Conservation (phyloP, 768 basidiomycete genomes). For the Boletus reticulatus region DNA sequence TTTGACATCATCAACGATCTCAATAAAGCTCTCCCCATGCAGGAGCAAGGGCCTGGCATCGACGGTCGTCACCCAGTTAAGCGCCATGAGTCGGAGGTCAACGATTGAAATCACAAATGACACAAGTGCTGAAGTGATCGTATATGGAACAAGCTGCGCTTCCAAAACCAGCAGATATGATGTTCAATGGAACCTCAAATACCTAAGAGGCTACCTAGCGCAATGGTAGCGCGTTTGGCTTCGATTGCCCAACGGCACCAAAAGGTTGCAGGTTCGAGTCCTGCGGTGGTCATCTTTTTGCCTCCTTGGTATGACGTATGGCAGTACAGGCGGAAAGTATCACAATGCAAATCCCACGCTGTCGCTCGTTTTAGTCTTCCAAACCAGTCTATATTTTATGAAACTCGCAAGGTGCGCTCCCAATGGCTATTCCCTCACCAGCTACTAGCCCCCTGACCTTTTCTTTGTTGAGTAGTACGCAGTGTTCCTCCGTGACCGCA, state of each 20-base stretch:
- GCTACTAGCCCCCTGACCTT: slow-evolving; percentile 32
- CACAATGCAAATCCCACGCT: background rate
- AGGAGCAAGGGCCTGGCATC: slow-evolving; percentile 58
- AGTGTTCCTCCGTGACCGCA: slow-evolving; percentile 54
- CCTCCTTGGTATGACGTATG: background rate
- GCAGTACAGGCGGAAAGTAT: background rate
- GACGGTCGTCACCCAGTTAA: slow-evolving; percentile 76
- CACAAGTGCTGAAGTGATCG: background rate
- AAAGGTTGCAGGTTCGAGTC: slow-evolving; percentile 97
- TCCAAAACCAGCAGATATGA: background rate
- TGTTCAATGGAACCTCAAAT: background rate
- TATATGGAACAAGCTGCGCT: background rate
- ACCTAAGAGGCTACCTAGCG: slow-evolving; percentile 64
- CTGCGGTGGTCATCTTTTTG: slow-evolving; percentile 73
- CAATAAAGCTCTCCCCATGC: slow-evolving; percentile 58
- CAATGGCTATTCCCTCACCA: slow-evolving; percentile 56
- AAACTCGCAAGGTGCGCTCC: slow-evolving; percentile 60
- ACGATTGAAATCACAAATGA: background rate
- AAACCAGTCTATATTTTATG: slow-evolving; percentile 35
- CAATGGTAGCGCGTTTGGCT: slow-evolving; percentile 97
- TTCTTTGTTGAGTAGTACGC: slow-evolving; percentile 43
- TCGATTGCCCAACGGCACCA: slow-evolving; percentile 77
- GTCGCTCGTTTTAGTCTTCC: slow-evolving; percentile 1
- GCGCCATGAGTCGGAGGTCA: slow-evolving; percentile 60
- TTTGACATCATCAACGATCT: slow-evolving; percentile 58